phyloP scores from a whole-genome alignment of 805 yeast species.

The Wickerhamiella domercqiae region DNA sequence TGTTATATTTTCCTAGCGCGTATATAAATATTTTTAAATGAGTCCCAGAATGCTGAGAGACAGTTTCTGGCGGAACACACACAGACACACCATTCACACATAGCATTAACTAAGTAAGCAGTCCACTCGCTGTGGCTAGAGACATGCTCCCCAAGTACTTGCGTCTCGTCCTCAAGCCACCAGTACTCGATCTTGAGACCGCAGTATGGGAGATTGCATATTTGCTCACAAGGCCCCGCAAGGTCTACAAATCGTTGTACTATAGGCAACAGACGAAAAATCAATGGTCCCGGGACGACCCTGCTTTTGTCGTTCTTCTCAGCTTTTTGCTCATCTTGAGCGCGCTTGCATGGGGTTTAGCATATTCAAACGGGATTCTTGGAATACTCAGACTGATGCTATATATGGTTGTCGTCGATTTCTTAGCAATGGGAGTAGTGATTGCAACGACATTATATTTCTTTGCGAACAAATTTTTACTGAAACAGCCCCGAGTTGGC shows the following conservation, averaged over 20 bases:
- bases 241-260: conserved; percentile 67
- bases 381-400: conserved; percentile 52
- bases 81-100: too few species aligned
- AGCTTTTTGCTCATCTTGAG: conserved; percentile 51
- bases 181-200: conserved; percentile 78
- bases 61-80: too few species aligned
- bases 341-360: conserved; percentile 83
- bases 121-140: too few species aligned
- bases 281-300: conserved; percentile 84
- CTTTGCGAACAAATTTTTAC: conserved; percentile 47
- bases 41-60: too few species aligned
- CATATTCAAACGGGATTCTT: conserved; percentile 49
- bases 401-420: conserved; percentile 77
- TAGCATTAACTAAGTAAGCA: too few species aligned
- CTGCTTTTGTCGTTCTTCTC: conserved; percentile 64
- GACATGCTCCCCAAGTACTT: conserved; percentile 18
- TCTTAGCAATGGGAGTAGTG: conserved; percentile 50
- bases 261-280: conserved; percentile 68
- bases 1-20: too few species aligned
- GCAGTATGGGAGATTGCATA: conserved; percentile 84
- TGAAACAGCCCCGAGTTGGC: conserved; percentile 3
- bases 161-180: conserved; percentile 46
- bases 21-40: too few species aligned
- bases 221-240: conserved; percentile 56
- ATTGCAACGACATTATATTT: conserved; percentile 65